Evolutionary conservation across 257 asterid genomes (phyloP).

Genomic region (Solanum chilense): DNA sequence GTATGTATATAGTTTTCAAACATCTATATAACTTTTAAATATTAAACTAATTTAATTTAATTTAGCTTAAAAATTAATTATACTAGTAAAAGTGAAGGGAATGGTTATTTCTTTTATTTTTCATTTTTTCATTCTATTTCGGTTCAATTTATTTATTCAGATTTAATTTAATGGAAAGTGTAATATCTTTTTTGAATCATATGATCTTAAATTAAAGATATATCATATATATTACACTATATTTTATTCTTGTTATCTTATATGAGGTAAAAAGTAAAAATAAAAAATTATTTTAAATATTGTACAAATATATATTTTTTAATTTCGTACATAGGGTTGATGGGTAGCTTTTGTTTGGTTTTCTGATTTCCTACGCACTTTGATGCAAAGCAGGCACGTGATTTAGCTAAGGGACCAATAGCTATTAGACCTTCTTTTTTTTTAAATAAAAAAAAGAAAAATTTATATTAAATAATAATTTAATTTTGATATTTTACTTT

Average conservation of each 20-base stretch:
- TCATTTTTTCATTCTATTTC: no score
- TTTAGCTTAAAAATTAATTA: neutral
- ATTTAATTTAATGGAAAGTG: no score
- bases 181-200: neutral
- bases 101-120: neutral
- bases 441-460: no score
- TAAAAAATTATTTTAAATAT: no score
- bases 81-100: neutral
- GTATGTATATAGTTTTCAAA: neutral
- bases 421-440: no score
- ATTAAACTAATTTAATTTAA: neutral
- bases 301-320: no score
- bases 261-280: neutral
- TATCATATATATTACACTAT: neutral
- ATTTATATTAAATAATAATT: no score
- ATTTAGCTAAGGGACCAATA: neutral
- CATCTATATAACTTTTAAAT: neutral
- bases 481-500: no score
- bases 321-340: no score
- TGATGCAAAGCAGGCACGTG: slow-evolving; percentile 7
- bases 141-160: no score
- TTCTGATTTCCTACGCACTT: slow-evolving; percentile 3
- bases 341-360: neutral
- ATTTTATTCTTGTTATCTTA: neutral
- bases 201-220: neutral